Evolutionary conservation across 495 filamentous ascomycete species (phyloP).

Genomic region (Daldinia grandis): DNA sequence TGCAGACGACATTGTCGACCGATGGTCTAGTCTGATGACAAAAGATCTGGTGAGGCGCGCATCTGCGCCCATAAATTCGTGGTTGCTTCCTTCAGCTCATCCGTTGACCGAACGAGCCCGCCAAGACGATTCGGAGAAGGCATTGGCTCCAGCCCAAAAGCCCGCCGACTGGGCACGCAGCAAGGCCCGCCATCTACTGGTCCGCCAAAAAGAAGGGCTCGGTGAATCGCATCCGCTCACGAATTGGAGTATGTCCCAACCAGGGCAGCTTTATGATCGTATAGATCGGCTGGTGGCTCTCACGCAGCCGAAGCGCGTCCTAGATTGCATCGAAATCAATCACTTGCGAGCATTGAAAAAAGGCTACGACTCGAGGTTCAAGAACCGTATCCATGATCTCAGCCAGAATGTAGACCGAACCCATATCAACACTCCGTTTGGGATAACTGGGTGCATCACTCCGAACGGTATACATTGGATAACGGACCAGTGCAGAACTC

Average conservation of each 20-base stretch:
- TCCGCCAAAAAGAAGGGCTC: conserved; percentile 55
- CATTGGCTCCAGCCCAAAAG: conserved; percentile 38
- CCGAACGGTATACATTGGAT: conserved; percentile 71
- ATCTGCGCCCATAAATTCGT: conserved; percentile 69
- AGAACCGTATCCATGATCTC: conserved; percentile 69
- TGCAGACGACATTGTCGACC: not conserved
- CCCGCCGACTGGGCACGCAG: conserved; percentile 64
- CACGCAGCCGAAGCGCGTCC: conserved; percentile 61
- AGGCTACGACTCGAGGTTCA: conserved; percentile 67
- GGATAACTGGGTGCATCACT: conserved; percentile 75
- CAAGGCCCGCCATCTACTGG: conserved; percentile 62
- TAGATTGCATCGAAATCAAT: conserved; percentile 74
- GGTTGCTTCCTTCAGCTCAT: conserved; percentile 68
- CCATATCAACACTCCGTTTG: conserved; percentile 47
- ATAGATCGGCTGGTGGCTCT: conserved; percentile 48
- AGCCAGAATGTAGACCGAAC: conserved; percentile 79
- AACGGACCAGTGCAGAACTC: conserved; percentile 67
- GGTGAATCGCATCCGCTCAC: conserved; percentile 65
- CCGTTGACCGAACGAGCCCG: conserved; percentile 60
- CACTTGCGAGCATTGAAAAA: conserved; percentile 53
- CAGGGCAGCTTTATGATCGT: conserved; percentile 61
- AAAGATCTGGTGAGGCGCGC: conserved; percentile 59
- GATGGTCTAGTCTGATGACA: conserved; percentile 30
- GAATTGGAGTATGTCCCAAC: conserved; percentile 63
- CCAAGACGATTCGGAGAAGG: conserved; percentile 50